phyloP scores from a whole-genome alignment of 164 flowering plant species.

The Umbellularia californica region DNA sequence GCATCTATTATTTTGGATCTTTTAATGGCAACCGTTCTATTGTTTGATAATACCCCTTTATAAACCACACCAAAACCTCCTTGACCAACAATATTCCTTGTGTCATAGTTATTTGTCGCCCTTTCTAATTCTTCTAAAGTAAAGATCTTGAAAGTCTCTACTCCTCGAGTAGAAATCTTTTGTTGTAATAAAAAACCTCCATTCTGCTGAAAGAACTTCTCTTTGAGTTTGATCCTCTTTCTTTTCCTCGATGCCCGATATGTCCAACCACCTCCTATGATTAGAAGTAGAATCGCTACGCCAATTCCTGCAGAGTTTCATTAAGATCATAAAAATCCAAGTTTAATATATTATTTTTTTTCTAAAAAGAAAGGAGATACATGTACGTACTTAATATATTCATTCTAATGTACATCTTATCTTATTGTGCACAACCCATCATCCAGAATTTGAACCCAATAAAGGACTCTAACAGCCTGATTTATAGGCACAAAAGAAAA shows the following conservation, averaged over 20 bases:
- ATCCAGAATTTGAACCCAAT: neutral
- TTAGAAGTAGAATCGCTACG: neutral
- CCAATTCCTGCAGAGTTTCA: neutral
- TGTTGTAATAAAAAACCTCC: constrained; percentile 10
- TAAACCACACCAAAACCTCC: constrained; percentile 20
- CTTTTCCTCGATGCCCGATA: constrained; percentile 1
- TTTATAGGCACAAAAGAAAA: too few relatives aligned
- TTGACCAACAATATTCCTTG: constrained; percentile 7
- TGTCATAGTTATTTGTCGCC: constrained; percentile 15
- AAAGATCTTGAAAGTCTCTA: constrained; percentile 6
- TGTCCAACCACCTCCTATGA: neutral
- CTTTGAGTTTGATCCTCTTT: constrained; percentile 5
- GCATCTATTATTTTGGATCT: constrained; percentile 22
- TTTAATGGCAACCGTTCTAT: constrained; percentile 17
- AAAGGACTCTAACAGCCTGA: too few relatives aligned
- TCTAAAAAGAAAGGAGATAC: neutral
- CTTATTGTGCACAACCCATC: neutral
- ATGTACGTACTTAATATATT: neutral
- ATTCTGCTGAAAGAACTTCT: constrained; percentile 11
- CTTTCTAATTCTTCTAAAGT: constrained; percentile 7
- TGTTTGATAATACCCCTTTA: constrained; percentile 14
- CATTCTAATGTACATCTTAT: neutral
- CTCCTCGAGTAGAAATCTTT: neutral
- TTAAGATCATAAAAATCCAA: neutral
- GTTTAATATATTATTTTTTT: neutral